Evolutionary conservation across 805 yeast genomes (phyloP).

Genomic region (Ogataea neopini): DNA sequence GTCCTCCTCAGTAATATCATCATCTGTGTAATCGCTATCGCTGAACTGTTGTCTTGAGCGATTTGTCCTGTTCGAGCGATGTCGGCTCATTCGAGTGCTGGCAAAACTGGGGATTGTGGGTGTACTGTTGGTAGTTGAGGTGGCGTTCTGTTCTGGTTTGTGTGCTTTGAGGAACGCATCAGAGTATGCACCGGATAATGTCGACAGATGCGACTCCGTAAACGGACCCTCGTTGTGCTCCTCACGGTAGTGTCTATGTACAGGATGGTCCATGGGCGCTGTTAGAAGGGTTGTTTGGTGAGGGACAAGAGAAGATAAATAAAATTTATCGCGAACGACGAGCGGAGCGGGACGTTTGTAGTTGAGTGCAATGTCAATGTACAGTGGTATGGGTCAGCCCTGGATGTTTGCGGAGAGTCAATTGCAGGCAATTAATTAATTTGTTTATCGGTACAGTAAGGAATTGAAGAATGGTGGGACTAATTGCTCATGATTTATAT

Average conservation of each 20-base stretch:
- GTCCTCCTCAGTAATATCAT: not conserved
- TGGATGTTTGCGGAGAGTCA: too few relatives aligned
- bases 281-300: not conserved
- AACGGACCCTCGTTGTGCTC: not conserved
- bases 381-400: too few relatives aligned
- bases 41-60: constrained; percentile 6
- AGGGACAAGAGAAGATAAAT: not conserved
- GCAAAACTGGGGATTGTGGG: constrained; percentile 26
- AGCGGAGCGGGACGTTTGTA: not conserved
- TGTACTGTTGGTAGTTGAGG: constrained; percentile 5
- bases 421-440: too few relatives aligned
- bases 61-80: constrained; percentile 18
- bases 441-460: too few relatives aligned
- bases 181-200: too few relatives aligned
- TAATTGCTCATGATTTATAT: too few relatives aligned
- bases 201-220: not conserved
- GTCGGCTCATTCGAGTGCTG: constrained; percentile 17
- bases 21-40: constrained; percentile 7
- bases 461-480: too few relatives aligned
- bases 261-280: constrained; percentile 1
- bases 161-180: too few relatives aligned
- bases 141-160: not conserved
- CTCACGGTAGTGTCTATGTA: not conserved
- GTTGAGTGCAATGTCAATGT: not conserved
- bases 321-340: not conserved